Base-by-base conservation (phyloP, 2,329 filamentous ascomycete species). In the Hypocrella siamensis region DNA sequence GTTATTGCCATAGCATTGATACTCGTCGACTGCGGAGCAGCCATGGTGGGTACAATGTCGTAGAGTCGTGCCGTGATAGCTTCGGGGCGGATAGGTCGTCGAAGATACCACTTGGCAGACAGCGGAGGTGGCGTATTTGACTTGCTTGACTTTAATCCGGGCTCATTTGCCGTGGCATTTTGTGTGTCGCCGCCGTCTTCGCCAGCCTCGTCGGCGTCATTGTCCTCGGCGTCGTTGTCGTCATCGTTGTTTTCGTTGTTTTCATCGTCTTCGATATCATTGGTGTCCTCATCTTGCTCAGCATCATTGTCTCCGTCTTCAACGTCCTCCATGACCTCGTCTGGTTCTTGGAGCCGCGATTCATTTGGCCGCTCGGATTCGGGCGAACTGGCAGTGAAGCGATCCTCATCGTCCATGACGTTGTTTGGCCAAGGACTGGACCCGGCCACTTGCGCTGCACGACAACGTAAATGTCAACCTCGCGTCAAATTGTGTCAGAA, bases 21-120 rank as follows among this genome's bases (percentile, higher is more conserved):
- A 32, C 85, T 94, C 3, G 90, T 98, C 39, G 84, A 81, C 52
- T 94, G 86, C 1, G 90, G 90, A 3, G 90, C 90, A 2, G 90
- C 90, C 59, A 96, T 96, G 16, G 90, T 96, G 2, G 90, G 90
- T 1, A 93, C 79, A 37, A 98, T 93, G 51, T 98, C 90, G 60
- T 96, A 98, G 3, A 79, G 71, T 26, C 67, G 61, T 11, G 90
- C 88, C 2, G 68, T 77, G 31, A 93, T 60, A n/a, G 75, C 80
- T 47, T 93, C 85, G 9, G 76, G 66, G 1, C 81, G 73, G n/a
- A 85, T 66, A 31, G 60, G 64, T 1, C 77, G 79, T 30, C 70
- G 73, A 44, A 43, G 41, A 2, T 36, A 42, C 17, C 41, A 26
- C 8, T 37, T 31, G 17, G 10, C 18, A 8, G 21, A 9, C 8